Evolutionary conservation across 2,329 filamentous ascomycete genomes (phyloP), one percentile per base, ranked within the genome.

Genomic region (Penicillium glabrum): DNA sequence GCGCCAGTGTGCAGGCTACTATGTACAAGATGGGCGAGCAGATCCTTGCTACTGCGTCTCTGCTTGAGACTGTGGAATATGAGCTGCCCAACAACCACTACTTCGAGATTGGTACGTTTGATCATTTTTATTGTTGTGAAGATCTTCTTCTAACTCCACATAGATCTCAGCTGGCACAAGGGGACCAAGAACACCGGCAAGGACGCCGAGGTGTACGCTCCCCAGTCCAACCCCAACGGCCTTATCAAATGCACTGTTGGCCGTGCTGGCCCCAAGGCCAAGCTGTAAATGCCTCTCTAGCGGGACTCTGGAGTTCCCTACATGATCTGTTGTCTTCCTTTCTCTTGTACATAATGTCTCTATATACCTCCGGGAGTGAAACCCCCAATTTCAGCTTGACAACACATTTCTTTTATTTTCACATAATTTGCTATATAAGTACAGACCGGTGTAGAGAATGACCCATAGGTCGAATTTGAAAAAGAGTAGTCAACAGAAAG

Each of bases 11-110:
- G 24, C 95, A 99, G 79, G 88, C 88, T 68, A 98, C 93, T 59
- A 98, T 99, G 95, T 99, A 97, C 82, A 96, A 97, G 82, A 99
- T 99, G 93, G 87, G 85, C 67, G 89, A 93, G 75, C 81, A 88
- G 74, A 96, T 99, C 65, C 81, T 99, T 52, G 88, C 84, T 9
- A 85, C 82, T 23, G 89, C 87, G 24, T 89, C 91, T 14, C 81
- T 87, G 61, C 84, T 92, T 23, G 84, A 88, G 45, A 81, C 83
- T 23, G 90, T 95, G 43, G 85, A 89, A 67, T 98, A 97, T 73
- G 82, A 88, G 9, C 82, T 99, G 69, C 95, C 95, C 11, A 99
- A 99, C 82, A 98, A 97, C 81, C 95, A 99, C 79, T 98, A 97
- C 80, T 98, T 98, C 72, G 93, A 98, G 77, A 88, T 98, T 75